Conservation (phyloP, 495 filamentous ascomycete species). For the Penicillium pancosmium region DNA sequence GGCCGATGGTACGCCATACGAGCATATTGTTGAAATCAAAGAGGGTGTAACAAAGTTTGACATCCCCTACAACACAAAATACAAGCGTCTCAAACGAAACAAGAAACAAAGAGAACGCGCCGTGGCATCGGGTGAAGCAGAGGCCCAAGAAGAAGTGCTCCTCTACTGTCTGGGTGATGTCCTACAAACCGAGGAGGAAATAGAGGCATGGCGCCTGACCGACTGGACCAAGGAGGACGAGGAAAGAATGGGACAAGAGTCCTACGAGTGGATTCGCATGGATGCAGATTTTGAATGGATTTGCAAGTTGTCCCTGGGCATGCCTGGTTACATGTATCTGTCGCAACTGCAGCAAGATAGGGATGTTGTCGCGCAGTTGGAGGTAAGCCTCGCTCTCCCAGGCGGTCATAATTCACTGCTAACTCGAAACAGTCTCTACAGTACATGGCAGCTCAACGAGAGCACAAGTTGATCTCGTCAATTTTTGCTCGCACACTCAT, state of each 20-base stretch:
- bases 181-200: conserved; percentile 78
- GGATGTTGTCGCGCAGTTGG: conserved; percentile 93
- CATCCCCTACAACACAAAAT: conserved; percentile 99
- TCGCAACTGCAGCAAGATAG: conserved; percentile 97
- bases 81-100: conserved; percentile 94
- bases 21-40: conserved; percentile 95
- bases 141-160: conserved; percentile 79
- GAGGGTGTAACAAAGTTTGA: conserved; percentile 80
- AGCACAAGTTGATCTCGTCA: conserved; percentile 77
- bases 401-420: not conserved
- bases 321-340: conserved; percentile 95
- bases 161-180: conserved; percentile 95
- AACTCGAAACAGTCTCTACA: conserved; percentile 53
- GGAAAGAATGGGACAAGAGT: conserved; percentile 88
- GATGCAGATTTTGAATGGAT: conserved; percentile 99
- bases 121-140: conserved; percentile 65
- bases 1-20: conserved; percentile 96
- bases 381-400: conserved; percentile 47
- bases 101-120: conserved; percentile 82
- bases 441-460: conserved; percentile 58
- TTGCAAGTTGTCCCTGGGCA: conserved; percentile 72
- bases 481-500: conserved; percentile 86
- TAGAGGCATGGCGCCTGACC: conserved; percentile 76
- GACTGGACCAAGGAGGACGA: conserved; percentile 91
- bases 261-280: conserved; percentile 97